A percentile compares a stretch with the other conserved stretches of the same genome.
Evolutionary conservation across 441 rosid species (phyloP).

Genomic region (Viola pubescens): DNA sequence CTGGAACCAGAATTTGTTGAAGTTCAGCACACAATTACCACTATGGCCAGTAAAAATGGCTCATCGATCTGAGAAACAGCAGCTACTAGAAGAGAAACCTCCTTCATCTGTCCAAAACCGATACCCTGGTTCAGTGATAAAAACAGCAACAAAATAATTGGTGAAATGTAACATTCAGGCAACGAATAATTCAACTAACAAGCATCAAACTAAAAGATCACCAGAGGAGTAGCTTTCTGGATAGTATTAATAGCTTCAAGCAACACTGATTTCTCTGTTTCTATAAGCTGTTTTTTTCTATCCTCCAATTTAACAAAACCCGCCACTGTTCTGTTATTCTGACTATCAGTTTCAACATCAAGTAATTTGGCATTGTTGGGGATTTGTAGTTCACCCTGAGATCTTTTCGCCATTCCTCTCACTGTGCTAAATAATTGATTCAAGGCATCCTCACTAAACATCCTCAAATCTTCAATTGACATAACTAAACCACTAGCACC

Average conservation of each 20-base stretch:
- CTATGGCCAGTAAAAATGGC: slow-evolving; percentile 94
- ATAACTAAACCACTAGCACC: slow-evolving; percentile 81
- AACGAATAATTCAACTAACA: slow-evolving; percentile 40
- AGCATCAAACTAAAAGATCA: slow-evolving; percentile 47
- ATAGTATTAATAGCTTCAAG: slow-evolving; percentile 53
- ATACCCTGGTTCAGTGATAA: slow-evolving; percentile 30
- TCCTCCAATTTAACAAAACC: slow-evolving; percentile 65
- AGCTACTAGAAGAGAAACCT: slow-evolving; percentile 82
- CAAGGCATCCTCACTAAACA: slow-evolving; percentile 42
- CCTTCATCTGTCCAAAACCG: slow-evolving; percentile 72
- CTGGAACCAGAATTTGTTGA: slow-evolving; percentile 95
- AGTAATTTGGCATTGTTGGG: slow-evolving; percentile 14
- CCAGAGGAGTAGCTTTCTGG: slow-evolving; percentile 89
- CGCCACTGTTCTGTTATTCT: slow-evolving; percentile 24
- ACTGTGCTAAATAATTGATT: slow-evolving; percentile 34
- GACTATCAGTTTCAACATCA: slow-evolving; percentile 23
- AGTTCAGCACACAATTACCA: slow-evolving; percentile 99
- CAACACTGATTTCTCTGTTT: slow-evolving; percentile 58
- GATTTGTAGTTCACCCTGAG: slow-evolving; percentile 23
- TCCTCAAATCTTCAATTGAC: slow-evolving; percentile 58
- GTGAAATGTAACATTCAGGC: slow-evolving; percentile 19
- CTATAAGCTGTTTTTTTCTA: slow-evolving; percentile 58
- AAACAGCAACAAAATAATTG: slow-evolving; percentile 16
- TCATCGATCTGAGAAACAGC: slow-evolving; percentile 87
- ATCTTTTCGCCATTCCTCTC: slow-evolving; percentile 19